Evolutionary conservation across 208 protist genomes (phyloP), one percentile per base, ranked within the genome.

Genomic region (Giardia duodenalis): DNA sequence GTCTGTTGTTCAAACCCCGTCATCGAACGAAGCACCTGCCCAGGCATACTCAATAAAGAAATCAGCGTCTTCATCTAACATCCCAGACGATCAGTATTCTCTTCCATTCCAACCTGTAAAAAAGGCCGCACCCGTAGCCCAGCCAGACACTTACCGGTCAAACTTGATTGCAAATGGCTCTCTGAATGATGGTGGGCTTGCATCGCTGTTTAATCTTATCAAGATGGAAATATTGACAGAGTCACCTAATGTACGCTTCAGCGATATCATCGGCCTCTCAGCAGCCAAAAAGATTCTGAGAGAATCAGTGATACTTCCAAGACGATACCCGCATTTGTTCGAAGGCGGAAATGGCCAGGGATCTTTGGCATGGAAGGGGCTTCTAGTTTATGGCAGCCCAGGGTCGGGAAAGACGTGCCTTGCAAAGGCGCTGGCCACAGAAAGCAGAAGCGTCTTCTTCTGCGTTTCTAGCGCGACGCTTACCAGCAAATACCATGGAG

Each of bases 241-340:
- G n/a, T 45, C 39, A 4, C 88, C 88, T 48, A 46, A 4, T 43
- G 10, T 4, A 2, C 0, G 10, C 1, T 91, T 91, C 88, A 47
- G 47, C n/a, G 2, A 3, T 47, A 45, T 91, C 1, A 45, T 91
- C n/a, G 88, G 88, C 2, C 44, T 91, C 0, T 30, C n/a, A 2
- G 45, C n/a, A 1, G 10, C 88, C 2, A 91, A 91, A 91, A 4
- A 48, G 88, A 91, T 47, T 47, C 44, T 91, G 43, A 91, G 45
- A 47, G 88, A 91, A 47, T 46, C 88, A 47, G 88, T 91, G 19
- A 91, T 91, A 43, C 45, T 91, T 2, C 88, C 88, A 43, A 4
- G 1, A n/a, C 44, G 47, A 47, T 91, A 91, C 88, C 88, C 88
- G 0, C 42, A 91, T 1, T 48, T 91, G n/a, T 91, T 91, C 44